A percentile compares a stretch with the other conserved stretches of the same genome.
These are phyloP conservation scores for Colletotrichum camelliae DNA, from an alignment of 2,329 filamentous ascomycete genomes.

Conservation along the genomic window DNA sequence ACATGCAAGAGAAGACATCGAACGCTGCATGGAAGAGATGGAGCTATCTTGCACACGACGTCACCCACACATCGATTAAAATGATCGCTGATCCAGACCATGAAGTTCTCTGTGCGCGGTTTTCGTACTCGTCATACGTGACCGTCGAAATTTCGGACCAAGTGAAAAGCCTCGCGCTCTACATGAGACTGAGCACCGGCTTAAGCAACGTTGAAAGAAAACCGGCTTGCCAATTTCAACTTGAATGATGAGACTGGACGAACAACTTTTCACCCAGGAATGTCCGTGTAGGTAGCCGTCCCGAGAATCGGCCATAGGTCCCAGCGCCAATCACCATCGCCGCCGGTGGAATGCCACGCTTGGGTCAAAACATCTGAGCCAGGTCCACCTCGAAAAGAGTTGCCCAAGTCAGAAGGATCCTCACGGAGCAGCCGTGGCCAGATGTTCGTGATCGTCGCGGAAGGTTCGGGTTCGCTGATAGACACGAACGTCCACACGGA, in stretches of 20 bases:
- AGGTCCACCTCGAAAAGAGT: not conserved
- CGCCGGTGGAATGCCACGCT: not conserved
- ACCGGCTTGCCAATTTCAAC: not conserved
- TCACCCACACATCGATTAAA: not conserved
- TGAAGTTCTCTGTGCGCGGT: not conserved
- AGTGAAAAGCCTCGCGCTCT: not conserved
- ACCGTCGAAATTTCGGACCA: not conserved
- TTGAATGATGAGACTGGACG: not conserved
- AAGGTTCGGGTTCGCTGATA: not conserved
- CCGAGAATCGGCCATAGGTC: not conserved
- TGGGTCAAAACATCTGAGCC: not conserved
- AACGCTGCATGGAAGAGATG: constrained; percentile 6
- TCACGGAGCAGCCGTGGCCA: not conserved
- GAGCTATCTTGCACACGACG: not conserved
- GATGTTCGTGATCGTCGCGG: not conserved
- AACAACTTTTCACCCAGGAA: not conserved
- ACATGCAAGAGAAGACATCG: not conserved
- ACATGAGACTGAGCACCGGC: not conserved
- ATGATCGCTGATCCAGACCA: not conserved
- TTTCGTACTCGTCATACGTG: not conserved
- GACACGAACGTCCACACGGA: not conserved
- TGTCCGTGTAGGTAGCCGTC: not conserved
- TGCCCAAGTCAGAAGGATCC: not conserved
- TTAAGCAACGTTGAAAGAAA: not conserved
- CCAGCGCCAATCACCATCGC: not conserved